Evolutionary conservation across 768 basidiomycete genomes (phyloP).

Genomic region (Termitomyces bulborhizus): DNA sequence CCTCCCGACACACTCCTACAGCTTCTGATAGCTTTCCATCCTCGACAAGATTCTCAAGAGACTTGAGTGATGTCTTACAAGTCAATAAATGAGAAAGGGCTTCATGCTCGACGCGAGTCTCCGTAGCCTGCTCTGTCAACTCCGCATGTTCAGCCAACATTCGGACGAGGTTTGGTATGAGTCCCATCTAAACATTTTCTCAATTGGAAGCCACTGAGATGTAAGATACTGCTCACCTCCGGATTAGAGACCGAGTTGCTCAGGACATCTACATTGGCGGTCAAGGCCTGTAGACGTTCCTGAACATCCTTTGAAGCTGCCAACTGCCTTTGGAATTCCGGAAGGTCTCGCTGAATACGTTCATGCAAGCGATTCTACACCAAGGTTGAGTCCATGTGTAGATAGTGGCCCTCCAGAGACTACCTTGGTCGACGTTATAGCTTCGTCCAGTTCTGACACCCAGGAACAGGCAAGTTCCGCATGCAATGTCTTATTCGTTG

Average conservation of each 20-base stretch:
- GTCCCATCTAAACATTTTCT: constrained; percentile 48
- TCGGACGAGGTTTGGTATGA: constrained; percentile 53
- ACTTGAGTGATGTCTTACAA: constrained; percentile 42
- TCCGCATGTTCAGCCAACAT: constrained; percentile 53
- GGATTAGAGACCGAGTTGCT: constrained; percentile 45
- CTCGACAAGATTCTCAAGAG: constrained; percentile 40
- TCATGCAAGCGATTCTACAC: constrained; percentile 63
- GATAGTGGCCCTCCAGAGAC: constrained; percentile 6
- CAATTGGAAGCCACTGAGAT: background rate
- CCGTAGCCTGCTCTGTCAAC: constrained; percentile 55
- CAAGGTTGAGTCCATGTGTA: constrained; percentile 2
- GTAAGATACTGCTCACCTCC: constrained; percentile 37
- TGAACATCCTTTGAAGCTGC: constrained; percentile 60
- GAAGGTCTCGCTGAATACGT: constrained; percentile 59
- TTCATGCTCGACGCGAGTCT: constrained; percentile 45
- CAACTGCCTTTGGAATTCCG: constrained; percentile 59
- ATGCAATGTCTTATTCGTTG: constrained; percentile 50
- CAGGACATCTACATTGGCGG: constrained; percentile 47
- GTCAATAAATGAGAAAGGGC: constrained; percentile 49
- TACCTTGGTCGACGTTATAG: constrained; percentile 70
- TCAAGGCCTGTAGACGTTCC: constrained; percentile 45
- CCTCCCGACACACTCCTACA: constrained; percentile 32
- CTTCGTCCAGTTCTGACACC: constrained; percentile 66
- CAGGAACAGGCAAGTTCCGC: constrained; percentile 61
- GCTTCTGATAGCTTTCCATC: constrained; percentile 63